Evolutionary conservation across 2,329 filamentous ascomycete genomes (phyloP), one percentile per base, ranked within the genome.

Genomic region (Cercospora brassicicola): DNA sequence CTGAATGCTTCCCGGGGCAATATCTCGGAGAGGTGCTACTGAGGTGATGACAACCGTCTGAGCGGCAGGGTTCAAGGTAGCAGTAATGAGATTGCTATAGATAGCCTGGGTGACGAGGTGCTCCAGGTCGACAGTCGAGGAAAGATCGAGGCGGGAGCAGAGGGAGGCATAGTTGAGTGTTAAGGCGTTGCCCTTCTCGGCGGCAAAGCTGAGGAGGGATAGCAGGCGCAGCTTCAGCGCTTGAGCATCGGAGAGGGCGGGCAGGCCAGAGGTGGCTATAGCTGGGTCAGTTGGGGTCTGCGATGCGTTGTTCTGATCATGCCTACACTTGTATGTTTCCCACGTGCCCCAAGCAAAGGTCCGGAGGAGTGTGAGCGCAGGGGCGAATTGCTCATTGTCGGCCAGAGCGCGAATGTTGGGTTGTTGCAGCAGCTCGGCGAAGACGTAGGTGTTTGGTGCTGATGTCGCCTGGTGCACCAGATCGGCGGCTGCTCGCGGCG

Each of bases 301-400:
- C 26, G 51, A 26, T 42, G 26, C 26, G 36, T n/a, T 11, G 31
- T 15, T 23, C 13, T n/a, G 30, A n/a, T 51, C 11, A 10, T 20
- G n/a, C 15, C 26, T 76, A 89, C 88, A 78, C 78, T 86, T 84
- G 83, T 97, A 97, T 74, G 90, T 87, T 68, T 87, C 83, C 84
- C 93, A 97, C 68, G 93, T 97, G 69, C 94, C 95, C 85, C 95
- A 93, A 67, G 93, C 92, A 81, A 99, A 99, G 75, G 96, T 90
- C 80, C 94, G 87, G 55, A 99, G 89, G 13, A 96, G 86, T 1
- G 84, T 87, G 61, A 95, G 84, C 80, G 92, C 82, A 48, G 79
- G 74, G 6, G 84, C 82, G 75, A 90, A 87, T 59, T 96, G 90
- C 39, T 85, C 78, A n/a, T 88, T 84, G 45, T 81, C 81, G 28